A percentile compares a stretch with the other conserved stretches of the same genome.
Evolutionary conservation across 768 basidiomycete genomes (phyloP).

Genomic region (Tubosaeta sp.): DNA sequence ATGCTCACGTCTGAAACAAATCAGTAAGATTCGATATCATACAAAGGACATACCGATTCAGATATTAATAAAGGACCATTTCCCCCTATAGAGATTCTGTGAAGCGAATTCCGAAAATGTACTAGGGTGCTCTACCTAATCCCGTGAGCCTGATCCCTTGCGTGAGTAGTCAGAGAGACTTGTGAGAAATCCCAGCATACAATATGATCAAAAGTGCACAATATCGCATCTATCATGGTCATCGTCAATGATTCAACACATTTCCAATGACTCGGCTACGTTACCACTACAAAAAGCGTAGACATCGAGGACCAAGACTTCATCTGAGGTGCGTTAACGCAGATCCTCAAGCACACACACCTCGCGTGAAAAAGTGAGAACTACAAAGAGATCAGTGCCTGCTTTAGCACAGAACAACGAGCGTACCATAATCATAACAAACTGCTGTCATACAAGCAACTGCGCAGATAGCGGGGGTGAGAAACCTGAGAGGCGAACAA

Average conservation of each 20-base stretch:
- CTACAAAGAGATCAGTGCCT: neutral
- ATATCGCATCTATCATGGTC: no score
- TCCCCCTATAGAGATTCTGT: no score
- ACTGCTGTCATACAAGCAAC: neutral
- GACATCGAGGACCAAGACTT: conserved; percentile 8
- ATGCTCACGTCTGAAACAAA: conserved; percentile 6
- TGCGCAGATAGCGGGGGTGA: neutral
- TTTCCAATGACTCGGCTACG: neutral
- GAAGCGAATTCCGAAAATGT: neutral
- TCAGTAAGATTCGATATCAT: neutral
- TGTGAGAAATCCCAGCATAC: neutral
- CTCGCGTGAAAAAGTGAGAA: conserved; percentile 8
- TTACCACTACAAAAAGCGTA: conserved; percentile 11
- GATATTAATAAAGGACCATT: conserved; percentile 5
- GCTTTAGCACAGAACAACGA: neutral
- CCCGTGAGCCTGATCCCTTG: neutral
- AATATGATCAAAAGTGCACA: no score
- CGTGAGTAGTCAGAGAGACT: neutral
- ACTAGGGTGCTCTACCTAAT: conserved; percentile 1
- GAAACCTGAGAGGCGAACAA: neutral
- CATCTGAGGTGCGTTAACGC: conserved; percentile 1
- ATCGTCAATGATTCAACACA: neutral
- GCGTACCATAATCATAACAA: neutral
- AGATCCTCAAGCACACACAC: neutral
- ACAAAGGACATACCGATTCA: neutral